These are phyloP conservation scores for Neurospora hispaniola DNA, from an alignment of 495 filamentous ascomycete genomes.

Conservation along the genomic window DNA sequence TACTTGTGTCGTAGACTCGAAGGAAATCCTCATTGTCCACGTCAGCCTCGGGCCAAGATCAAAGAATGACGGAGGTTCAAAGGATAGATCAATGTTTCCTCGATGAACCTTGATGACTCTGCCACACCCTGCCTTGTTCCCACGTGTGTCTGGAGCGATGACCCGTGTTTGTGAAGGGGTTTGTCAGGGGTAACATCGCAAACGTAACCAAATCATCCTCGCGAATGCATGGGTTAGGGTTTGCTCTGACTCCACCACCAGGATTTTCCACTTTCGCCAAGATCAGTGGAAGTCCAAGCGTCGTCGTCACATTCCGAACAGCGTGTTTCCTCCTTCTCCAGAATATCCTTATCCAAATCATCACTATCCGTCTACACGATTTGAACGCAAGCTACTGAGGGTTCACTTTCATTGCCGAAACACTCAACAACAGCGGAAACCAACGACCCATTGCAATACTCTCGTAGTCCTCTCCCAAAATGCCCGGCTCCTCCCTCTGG, in stretches of 20 bases:
- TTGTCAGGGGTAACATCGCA: not conserved
- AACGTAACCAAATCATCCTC: not conserved
- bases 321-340: not conserved
- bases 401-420: not conserved
- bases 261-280: not conserved
- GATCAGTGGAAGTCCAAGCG: not conserved
- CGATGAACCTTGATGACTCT: not conserved
- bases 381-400: not conserved
- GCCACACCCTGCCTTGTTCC: not conserved
- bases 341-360: not conserved
- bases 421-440: not conserved
- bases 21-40: not conserved
- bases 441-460: not conserved
- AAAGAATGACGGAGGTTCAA: not conserved
- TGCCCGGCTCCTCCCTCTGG: constrained; percentile 25
- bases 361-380: not conserved
- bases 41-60: not conserved
- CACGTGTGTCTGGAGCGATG: not conserved
- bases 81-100: not conserved
- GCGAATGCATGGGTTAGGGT: not conserved
- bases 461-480: not conserved
- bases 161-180: not conserved
- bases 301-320: not conserved
- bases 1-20: not conserved
- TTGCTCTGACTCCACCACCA: not conserved